A percentile compares a stretch with the other conserved stretches of the same genome.
phyloP scores from a whole-genome alignment of 768 basidiomycete genomes.

The Tulasnella calospora region DNA sequence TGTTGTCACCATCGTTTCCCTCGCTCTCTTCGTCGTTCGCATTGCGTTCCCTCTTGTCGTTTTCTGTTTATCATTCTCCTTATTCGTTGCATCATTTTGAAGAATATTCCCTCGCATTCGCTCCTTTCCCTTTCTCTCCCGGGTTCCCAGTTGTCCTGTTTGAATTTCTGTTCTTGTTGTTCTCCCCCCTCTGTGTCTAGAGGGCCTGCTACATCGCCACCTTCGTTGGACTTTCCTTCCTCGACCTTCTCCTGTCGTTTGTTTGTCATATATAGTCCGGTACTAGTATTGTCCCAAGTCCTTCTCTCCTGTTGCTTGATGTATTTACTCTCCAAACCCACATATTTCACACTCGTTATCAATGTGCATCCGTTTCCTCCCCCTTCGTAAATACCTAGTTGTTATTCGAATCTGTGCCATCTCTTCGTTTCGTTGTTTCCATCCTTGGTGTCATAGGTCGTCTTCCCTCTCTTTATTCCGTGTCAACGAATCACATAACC shows the following conservation, averaged over 20 bases:
- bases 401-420: background rate
- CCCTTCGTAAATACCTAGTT: background rate
- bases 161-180: background rate
- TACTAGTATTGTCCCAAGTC: background rate
- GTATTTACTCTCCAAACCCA: background rate
- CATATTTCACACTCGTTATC: background rate
- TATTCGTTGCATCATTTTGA: background rate
- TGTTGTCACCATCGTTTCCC: background rate
- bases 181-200: background rate
- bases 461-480: background rate
- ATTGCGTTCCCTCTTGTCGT: background rate
- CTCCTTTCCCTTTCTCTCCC: background rate
- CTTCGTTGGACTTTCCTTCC: background rate
- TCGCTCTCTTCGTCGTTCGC: background rate
- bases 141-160: background rate
- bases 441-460: slow-evolving; percentile 1
- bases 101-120: background rate
- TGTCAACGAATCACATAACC: background rate
- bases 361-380: background rate
- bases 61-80: background rate
- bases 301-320: background rate
- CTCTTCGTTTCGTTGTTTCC: background rate
- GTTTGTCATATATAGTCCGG: background rate
- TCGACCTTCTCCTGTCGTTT: background rate
- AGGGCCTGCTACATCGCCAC: background rate